Percentiles rank a stretch among this genome's conserved stretches.
Conservation (phyloP, 495 filamentous ascomycete species). For the Aspergillus leporis region DNA sequence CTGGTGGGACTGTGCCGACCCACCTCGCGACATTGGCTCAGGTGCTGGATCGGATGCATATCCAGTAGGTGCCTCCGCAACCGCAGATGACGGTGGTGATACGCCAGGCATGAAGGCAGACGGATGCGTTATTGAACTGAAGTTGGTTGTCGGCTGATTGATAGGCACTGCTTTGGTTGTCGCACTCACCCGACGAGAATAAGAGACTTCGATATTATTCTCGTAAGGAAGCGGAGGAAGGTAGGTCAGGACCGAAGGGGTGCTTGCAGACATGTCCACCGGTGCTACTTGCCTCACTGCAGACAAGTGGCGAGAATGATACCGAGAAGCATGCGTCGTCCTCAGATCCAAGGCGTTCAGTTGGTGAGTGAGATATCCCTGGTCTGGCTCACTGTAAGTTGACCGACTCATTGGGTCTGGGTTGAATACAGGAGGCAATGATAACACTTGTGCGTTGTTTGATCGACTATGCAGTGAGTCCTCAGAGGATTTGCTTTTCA, state of each 20-base stretch:
- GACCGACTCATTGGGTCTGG: slow-evolving; percentile 30
- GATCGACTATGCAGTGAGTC: slow-evolving; percentile 35
- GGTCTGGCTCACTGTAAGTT: slow-evolving; percentile 42
- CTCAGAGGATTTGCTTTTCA: slow-evolving; percentile 36
- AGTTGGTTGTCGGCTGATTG: slow-evolving; percentile 7
- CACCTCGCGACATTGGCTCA: slow-evolving; percentile 35
- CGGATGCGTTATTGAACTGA: slow-evolving; percentile 30
- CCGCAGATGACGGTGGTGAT: slow-evolving; percentile 26
- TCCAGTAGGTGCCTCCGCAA: slow-evolving; percentile 14
- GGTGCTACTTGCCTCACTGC: slow-evolving; percentile 18
- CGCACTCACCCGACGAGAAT: slow-evolving; percentile 18
- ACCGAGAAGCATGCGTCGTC: slow-evolving; percentile 26
- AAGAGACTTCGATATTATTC: slow-evolving; percentile 28
- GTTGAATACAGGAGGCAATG: slow-evolving; percentile 35
- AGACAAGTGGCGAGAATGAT: slow-evolving; percentile 31
- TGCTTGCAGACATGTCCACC: slow-evolving; percentile 33
- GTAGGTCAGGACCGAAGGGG: slow-evolving; percentile 29
- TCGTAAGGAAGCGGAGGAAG: slow-evolving; percentile 32
- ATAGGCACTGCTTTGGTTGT: slow-evolving; percentile 4
- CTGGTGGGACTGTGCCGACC: slow-evolving; percentile 37
- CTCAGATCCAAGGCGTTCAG: slow-evolving; percentile 25
- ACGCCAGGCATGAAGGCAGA: slow-evolving; percentile 44
- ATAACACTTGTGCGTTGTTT: slow-evolving; percentile 33
- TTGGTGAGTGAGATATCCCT: slow-evolving; percentile 17
- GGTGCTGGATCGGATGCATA: slow-evolving; percentile 30